Evolutionary conservation across 208 protist species (phyloP).

Genomic region (Leishmania braziliensis): DNA sequence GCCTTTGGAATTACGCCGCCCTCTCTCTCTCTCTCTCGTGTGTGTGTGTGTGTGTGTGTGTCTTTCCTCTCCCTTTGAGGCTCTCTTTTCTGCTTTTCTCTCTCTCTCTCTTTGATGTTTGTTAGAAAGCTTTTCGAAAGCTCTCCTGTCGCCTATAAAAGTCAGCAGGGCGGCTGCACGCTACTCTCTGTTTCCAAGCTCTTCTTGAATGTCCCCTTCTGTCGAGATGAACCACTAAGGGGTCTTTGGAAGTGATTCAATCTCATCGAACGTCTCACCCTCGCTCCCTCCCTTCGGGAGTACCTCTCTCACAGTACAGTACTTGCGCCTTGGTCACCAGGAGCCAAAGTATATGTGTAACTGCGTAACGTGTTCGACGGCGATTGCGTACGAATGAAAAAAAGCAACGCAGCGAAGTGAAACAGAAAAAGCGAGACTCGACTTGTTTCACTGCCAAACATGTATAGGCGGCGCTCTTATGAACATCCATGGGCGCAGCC

Average conservation of each 20-base stretch:
- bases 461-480: neutral
- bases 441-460: neutral
- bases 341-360: neutral
- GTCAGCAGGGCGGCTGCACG: neutral
- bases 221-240: neutral
- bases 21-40: neutral
- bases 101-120: neutral
- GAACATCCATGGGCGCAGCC: neutral
- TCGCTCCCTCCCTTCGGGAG: neutral
- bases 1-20: neutral
- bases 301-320: neutral
- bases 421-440: neutral
- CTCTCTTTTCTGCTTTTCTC: neutral
- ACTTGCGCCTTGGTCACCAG: neutral
- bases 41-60: neutral
- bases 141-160: neutral
- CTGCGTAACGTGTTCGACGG: neutral
- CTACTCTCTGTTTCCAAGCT: neutral
- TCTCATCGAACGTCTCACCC: neutral
- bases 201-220: neutral
- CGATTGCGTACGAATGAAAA: neutral
- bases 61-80: neutral
- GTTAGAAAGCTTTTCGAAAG: neutral
- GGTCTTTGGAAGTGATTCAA: neutral
- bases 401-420: neutral